A percentile compares a stretch with the other conserved stretches of the same genome.
Evolutionary conservation across 75 land plant genomes (phyloP).

Genomic region (Cryptomeria japonica): DNA sequence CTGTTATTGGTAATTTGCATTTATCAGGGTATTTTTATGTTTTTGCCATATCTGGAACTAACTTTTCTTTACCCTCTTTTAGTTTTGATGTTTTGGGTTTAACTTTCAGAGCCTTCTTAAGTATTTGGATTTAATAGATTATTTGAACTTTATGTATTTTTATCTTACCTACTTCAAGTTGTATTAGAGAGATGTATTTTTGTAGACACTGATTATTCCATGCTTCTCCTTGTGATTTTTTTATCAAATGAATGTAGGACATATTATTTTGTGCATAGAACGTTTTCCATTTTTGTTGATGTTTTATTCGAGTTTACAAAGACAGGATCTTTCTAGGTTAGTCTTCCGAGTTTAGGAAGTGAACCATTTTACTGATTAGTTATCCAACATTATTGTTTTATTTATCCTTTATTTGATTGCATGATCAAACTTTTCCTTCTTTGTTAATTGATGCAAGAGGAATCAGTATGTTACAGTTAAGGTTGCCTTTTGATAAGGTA

Average conservation of each 20-base stretch:
- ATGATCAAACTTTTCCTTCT: no score
- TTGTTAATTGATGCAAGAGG: no score
- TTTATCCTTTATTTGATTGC: no score
- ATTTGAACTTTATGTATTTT: neutral
- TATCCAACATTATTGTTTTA: no score
- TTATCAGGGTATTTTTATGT: neutral
- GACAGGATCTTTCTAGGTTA: no score
- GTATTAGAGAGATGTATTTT: neutral
- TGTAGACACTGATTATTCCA: neutral
- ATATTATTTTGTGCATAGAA: no score
- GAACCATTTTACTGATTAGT: no score
- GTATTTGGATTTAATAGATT: neutral
- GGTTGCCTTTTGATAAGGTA: no score
- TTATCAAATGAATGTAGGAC: neutral
- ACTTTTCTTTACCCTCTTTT: neutral
- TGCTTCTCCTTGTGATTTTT: neutral
- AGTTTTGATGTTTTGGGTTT: neutral
- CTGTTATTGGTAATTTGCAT: neutral
- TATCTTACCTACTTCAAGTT: neutral
- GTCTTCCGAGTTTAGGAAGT: no score
- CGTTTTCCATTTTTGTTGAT: no score
- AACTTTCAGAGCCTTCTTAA: neutral
- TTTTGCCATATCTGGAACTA: neutral
- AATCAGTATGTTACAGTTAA: no score
- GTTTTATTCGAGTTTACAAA: no score